Base-by-base conservation (phyloP, 2,329 filamentous ascomycete genomes). In the Colletotrichum abscissum region DNA sequence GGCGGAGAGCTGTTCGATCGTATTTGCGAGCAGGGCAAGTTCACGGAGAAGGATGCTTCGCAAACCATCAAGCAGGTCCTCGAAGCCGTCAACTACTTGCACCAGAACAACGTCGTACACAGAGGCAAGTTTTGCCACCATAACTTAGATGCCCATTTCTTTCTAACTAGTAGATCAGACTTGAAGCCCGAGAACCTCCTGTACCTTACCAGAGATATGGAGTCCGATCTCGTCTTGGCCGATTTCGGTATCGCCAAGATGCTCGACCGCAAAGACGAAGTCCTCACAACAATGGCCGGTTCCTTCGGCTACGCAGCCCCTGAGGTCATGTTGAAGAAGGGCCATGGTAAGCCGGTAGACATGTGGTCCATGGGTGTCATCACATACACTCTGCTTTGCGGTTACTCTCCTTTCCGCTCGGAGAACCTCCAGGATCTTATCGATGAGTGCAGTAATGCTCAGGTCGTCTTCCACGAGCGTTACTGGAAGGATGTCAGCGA, bases 361-460 rank as follows among this genome's bases (percentile, higher is more conserved):
- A 98, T 99, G 94, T 99, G 97, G 97, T 98, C 97, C 3, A 90
- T 99, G 84, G 97, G 97, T 75, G 97, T 99, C 79, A 99, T 99
- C 80, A 98, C 97, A 55, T 99, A 99, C 85, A 99, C 97, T 19
- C 89, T 99, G 33, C 93, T 99, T 64, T 99, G 97, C 82, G 97
- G 97, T 77, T 99, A 99, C 87, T 98, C 96, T 57, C 97, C 97
- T 24, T 99, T 99, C 90, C 92, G 97, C 77, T 97, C 95, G 75
- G 97, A 99, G 86, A 98, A 94, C 79, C 88, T 99, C 62, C 90
- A 93, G 76, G 97, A 98, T 79, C 88, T 99, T 76, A 97, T 99
- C 77, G 94, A 98, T 75, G 97, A 99, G 85, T 98, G 95, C 85
- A 95, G 91, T 79, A 92, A 90, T 74, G 93, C 92, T 54, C 90